Evolutionary conservation across 2,329 filamentous ascomycete genomes (phyloP), one percentile per base, ranked within the genome.

Genomic region (Aspergillus clavatus): DNA sequence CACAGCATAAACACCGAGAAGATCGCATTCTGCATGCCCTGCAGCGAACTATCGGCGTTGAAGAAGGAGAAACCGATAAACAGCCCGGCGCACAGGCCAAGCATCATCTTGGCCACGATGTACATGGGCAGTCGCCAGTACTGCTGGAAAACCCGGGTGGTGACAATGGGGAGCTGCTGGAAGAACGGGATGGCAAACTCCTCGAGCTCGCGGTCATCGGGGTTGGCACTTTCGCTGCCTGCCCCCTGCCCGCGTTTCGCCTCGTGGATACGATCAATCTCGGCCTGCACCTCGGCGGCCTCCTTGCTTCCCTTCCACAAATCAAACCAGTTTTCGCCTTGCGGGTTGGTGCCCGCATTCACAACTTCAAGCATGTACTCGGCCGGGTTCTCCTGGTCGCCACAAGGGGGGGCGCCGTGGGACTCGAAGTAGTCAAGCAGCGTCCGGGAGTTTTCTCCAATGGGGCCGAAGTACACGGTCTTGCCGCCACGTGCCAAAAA

Each of bases 81-180:
- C 8, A 93, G 76, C 7, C 82, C 77, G 51, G 61, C 57, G 16
- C 58, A 69, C 12, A 78, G 70, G 61, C 84, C 88, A 10, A 94
- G 80, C 2, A 77, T 71, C 4, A 78, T 68, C 73, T 95, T 94
- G 55, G 86, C 82, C 70, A 89, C 89, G 62, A 95, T 87, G 72
- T 94, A 93, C 2, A 81, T 79, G 0, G 88, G 89, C 2, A 83
- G 88, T 48, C 89, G 84, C 88, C 88, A 95, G 76, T 91, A 93
- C 64, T 94, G 87, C 64, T 90, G 80, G 72, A 91, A 91, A 19
- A 91, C 85, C 57, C 89, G 87, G 53, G 76, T 66, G 4, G 79
- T 78, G 45, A 89, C 86, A 58, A 81, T 75, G 40, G 66, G 68
- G 22, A 91, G 68, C 66, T 95, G 89, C 5, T 70, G 61, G 44